phyloP scores from a whole-genome alignment of 2,329 filamentous ascomycete species.

The Pleomassaria siparia region DNA sequence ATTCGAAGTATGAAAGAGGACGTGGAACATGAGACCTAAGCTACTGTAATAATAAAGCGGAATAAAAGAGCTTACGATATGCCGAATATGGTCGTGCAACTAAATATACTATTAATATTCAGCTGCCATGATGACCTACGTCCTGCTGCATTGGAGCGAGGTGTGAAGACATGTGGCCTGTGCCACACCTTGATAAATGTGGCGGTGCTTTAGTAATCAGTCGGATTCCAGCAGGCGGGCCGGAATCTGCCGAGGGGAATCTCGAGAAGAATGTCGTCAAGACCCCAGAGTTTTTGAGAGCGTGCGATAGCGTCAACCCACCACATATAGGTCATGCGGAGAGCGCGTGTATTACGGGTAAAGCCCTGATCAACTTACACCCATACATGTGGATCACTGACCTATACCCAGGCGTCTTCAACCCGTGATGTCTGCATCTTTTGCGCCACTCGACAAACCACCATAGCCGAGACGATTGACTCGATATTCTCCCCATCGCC shows the following conservation, averaged over 20 bases:
- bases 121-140: constrained; percentile 4
- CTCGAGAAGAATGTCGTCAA: not conserved
- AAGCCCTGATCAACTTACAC: not conserved
- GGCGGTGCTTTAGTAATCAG: not conserved
- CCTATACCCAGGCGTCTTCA: constrained; percentile 29
- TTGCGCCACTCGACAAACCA: constrained; percentile 40
- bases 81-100: not conserved
- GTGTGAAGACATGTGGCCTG: not conserved
- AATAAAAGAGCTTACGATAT: constrained; percentile 7
- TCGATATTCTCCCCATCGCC: constrained; percentile 13
- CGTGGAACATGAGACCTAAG: constrained; percentile 1
- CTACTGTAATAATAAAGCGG: constrained; percentile 10
- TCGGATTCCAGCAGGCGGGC: not conserved
- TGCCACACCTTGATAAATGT: constrained; percentile 1
- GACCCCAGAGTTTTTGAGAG: constrained; percentile 3
- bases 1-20: constrained; percentile 1
- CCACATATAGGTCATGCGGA: constrained; percentile 26
- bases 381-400: not conserved
- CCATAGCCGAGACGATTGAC: constrained; percentile 17
- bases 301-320: not conserved
- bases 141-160: not conserved
- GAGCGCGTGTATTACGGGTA: constrained; percentile 34
- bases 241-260: not conserved
- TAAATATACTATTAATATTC: constrained; percentile 11
- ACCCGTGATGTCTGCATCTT: constrained; percentile 43